A percentile compares a stretch with the other conserved stretches of the same genome.
These are phyloP conservation scores for Lagerstroemia speciosa DNA, from an alignment of 345 rosid species.

Conservation along the genomic window DNA sequence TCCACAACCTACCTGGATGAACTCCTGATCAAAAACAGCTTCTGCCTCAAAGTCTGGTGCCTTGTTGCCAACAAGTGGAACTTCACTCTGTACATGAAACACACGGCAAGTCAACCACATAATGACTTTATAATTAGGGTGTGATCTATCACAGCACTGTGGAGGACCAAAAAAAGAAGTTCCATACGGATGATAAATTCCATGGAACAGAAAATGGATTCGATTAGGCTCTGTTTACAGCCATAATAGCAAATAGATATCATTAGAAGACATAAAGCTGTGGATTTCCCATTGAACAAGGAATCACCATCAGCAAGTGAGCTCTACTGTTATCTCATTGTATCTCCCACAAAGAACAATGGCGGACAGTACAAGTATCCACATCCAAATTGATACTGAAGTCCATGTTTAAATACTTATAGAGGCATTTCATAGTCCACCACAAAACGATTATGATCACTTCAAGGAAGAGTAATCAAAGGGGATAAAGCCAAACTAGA, in stretches of 20 bases:
- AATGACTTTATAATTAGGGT: too few relatives aligned
- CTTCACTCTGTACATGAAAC: conserved; percentile 38
- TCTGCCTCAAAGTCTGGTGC: conserved; percentile 96
- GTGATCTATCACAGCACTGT: too few relatives aligned
- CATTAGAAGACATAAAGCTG: background rate
- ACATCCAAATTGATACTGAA: background rate
- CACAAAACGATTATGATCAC: background rate
- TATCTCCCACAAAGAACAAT: background rate
- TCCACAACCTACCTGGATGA: conserved; percentile 50
- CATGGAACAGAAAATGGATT: too few relatives aligned
- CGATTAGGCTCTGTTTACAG: background rate
- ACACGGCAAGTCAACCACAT: background rate
- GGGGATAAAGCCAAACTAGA: too few relatives aligned
- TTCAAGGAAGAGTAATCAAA: too few relatives aligned
- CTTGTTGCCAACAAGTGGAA: conserved; percentile 73
- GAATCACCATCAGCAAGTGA: background rate
- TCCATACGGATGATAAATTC: too few relatives aligned
- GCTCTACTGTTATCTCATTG: background rate
- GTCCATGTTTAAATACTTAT: background rate
- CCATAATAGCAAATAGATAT: background rate
- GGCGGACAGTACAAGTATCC: background rate
- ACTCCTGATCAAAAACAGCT: conserved; percentile 95
- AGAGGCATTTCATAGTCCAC: background rate
- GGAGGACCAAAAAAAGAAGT: too few relatives aligned
- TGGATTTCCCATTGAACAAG: background rate